Base-by-base conservation (phyloP, 2,329 filamentous ascomycete genomes). In the Aspergillus clavatus region DNA sequence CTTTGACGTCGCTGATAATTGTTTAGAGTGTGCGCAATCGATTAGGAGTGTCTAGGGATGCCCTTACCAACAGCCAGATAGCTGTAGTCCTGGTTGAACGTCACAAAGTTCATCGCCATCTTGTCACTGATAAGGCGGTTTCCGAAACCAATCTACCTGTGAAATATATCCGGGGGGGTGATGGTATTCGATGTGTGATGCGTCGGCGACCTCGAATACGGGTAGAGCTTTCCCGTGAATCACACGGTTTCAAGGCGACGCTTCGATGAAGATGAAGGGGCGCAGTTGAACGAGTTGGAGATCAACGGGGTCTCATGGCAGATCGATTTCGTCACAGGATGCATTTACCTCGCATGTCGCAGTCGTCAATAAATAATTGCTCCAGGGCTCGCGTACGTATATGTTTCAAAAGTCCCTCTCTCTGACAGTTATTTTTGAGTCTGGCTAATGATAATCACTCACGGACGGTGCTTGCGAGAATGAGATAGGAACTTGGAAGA, bases 51-150 rank as follows among this genome's bases (percentile, higher is more conserved):
- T 42, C 21, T 43, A 38, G 43, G 38, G 48, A 43, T 42, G 40
- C 24, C 38, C 84, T 63, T 76, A 89, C 89, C 91, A 58, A 98
- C 90, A 73, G 91, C 91, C 54, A 98, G 79, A 70, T 91, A 91
- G 78, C 87, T 95, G 75, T 95, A 89, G 76, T 98, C 93, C 76
- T 98, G 93, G 72, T 98, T 98, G 72, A 97, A 98, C 33, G 91
- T 96, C 61, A 98, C 89, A 72, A 95, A 98, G 72, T 98, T 98
- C 75, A 97, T 89, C 39, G 83, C 72, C 83, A 88, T 88, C 49
- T 65, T 77, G 53, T 38, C 28, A 38, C 26, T 24, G 14, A 43
- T 41, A 29, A 24, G 31, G 33, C 22, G 12, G 28, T 24, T 24
- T 16, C 18, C 7, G 14, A 14, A 11, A 10, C 31, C 18, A 5